Evolutionary conservation across 2,329 filamentous ascomycete species (phyloP), one percentile per base, ranked within the genome.

Genomic region (Venturia asperata): DNA sequence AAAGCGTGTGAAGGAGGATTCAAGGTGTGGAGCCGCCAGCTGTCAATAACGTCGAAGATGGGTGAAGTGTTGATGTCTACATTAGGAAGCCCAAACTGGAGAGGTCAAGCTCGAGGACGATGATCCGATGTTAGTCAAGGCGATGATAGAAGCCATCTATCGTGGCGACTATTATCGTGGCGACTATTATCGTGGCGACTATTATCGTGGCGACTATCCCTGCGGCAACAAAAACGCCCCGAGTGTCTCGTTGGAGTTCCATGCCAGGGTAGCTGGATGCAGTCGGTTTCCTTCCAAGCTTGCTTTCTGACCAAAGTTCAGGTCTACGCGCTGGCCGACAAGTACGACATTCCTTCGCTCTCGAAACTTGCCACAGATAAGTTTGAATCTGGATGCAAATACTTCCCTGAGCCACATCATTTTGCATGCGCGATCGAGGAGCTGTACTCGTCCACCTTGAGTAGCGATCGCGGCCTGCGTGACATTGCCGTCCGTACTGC

Each of bases 1-100:
- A 61, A 61, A 5, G 58, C 58, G 10, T 61, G 58, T n/a, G 34
- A 19, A 5, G 58, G 58, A 61, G 58, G 19, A 3, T 61, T 61
- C 34, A 41, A 37, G 34, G 58, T 61, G 19, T 13, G 17, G 19
- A 37, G 15, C n/a, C 15, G n/a, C 19, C 41, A 11, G 7, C 3
- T 5, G 3, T 21, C n/a, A 1, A 37, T 11, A 9, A 17, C 15
- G 19, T 17, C 17, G 9, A n/a, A 9, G 27, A 61, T 27, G 58
- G 58, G 1, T 17, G 49, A 19, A 34, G 11, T 56, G 13, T 34
- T 24, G 30, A 60, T 17, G 34, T 37, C 9, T 24, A 13, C 7
- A 24, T 11, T 42, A 42, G 58, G 58, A 61, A 43, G 15, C 37
- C 1, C 39, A 24, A n/a, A 24, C 34, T 17, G 58, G 58, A 24